Evolutionary conservation across 805 yeast genomes (phyloP), one percentile per base, ranked within the genome.

Genomic region (Ogataea degrootiae): DNA sequence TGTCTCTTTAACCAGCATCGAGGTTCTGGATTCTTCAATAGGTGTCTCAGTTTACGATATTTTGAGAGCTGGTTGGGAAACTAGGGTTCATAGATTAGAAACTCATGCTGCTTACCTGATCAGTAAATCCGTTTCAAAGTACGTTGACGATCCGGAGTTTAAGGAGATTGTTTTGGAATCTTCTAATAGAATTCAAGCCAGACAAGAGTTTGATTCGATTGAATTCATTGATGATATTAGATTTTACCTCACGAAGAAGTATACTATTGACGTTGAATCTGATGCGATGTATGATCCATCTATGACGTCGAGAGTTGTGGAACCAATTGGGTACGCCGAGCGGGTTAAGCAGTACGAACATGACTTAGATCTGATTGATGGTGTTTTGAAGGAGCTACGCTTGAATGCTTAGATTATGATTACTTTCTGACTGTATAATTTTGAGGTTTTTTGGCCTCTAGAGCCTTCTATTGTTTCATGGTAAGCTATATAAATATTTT

Each of bases 141-240:
- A 60, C 62, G 54, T 69, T 6, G 37, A 53, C 1, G 67, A 67
- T n/a, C 62, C 66, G 1, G 73, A 55, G 51, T 43, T 73, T 71
- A 52, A 72, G 79, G 59, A 51, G 45, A 36, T 50, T 11, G 46
- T 55, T 9, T n/a, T 49, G 14, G 56, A 54, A 34, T 56, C 59
- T 5, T 84, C 92, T 0, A 52, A 57, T 15, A 67, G 87, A 55
- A 85, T 87, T 43, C 58, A 73, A 19, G 65, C 61, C 15, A 73
- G 94, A 59, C 82, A 87, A 54, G 87, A 81, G 50, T 83, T 86
- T 0, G 96, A 87, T 66, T 83, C 92, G 1, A 83, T 87, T 58
- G 96, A 87, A 57, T 68, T 87, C 54, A 71, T 87, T 26, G 96
- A 86, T 63, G 95, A 86, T 66, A 82, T 87, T 11, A 70, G 90